phyloP scores from a whole-genome alignment of 2,329 filamentous ascomycete species.

The Trichoderma koningiopsis region DNA sequence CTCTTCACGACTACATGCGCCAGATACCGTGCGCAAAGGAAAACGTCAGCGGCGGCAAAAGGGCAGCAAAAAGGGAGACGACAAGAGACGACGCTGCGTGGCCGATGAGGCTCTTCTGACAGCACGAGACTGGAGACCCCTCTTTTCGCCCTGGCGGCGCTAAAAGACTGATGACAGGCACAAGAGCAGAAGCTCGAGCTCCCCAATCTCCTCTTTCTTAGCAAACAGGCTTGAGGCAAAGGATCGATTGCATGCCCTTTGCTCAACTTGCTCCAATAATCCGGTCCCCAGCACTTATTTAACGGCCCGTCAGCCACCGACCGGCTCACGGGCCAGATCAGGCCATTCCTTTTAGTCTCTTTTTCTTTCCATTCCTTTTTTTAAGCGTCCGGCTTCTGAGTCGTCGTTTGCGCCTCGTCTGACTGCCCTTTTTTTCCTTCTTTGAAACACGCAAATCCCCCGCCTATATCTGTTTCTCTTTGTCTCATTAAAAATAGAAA shows the following conservation, averaged over 20 bases:
- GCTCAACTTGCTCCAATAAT: not conserved
- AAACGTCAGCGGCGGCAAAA: not conserved
- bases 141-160: not conserved
- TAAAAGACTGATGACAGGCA: not conserved
- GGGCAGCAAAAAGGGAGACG: not conserved
- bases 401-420: constrained; percentile 2
- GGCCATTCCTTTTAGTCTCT: constrained; percentile 20
- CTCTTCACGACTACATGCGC: not conserved
- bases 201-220: not conserved
- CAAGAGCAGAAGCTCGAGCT: not conserved
- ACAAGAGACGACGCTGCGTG: not conserved
- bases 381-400: not conserved
- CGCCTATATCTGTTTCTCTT: not conserved
- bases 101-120: not conserved
- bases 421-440: not conserved
- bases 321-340: constrained; percentile 22
- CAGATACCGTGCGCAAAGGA: not conserved
- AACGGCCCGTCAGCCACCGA: constrained; percentile 22
- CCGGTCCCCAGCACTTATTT: not conserved
- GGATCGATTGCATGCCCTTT: not conserved
- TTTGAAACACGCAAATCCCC: not conserved
- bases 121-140: not conserved
- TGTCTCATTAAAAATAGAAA: not conserved
- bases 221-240: not conserved
- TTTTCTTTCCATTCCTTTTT: not conserved